Conservation (phyloP, 2,329 filamentous ascomycete genomes). For the Ramichloridium luteum region DNA sequence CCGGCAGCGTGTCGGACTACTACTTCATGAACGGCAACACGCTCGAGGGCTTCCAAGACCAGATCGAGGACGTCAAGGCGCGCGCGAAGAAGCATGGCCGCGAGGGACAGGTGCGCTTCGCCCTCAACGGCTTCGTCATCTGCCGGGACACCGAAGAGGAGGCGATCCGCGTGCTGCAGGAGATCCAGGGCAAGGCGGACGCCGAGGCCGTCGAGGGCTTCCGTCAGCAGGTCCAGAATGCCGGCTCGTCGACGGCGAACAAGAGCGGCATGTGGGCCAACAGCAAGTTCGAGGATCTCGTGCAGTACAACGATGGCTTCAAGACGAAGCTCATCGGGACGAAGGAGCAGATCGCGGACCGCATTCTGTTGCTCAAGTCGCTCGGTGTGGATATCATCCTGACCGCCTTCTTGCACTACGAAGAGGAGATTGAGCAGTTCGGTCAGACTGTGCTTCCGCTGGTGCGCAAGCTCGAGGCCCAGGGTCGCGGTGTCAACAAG, state of each 20-base stretch:
- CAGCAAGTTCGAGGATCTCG: slow-evolving; percentile 40
- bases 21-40: slow-evolving; percentile 49
- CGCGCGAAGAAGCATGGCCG: slow-evolving; percentile 34
- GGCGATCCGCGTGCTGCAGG: slow-evolving; percentile 36
- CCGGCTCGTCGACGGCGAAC: slow-evolving; percentile 35
- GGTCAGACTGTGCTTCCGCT: slow-evolving; percentile 36
- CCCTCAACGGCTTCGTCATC: slow-evolving; percentile 40
- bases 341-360: slow-evolving; percentile 39
- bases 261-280: slow-evolving; percentile 44
- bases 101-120: slow-evolving; percentile 36
- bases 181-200: slow-evolving; percentile 44
- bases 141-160: slow-evolving; percentile 39
- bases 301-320: slow-evolving; percentile 46
- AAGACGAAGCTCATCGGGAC: slow-evolving; percentile 44
- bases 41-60: slow-evolving; percentile 39
- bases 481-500: slow-evolving; percentile 37
- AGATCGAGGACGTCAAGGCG: slow-evolving; percentile 39
- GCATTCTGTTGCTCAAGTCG: slow-evolving; percentile 38
- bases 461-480: slow-evolving; percentile 36
- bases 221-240: slow-evolving; percentile 37
- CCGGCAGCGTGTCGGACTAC: slow-evolving; percentile 37
- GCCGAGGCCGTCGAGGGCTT: slow-evolving; percentile 40
- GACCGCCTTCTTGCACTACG: slow-evolving; percentile 40
- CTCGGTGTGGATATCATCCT: slow-evolving; percentile 34
- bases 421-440: slow-evolving; percentile 40